These are phyloP conservation scores for Candida ulmi DNA, from an alignment of 805 yeast species.

Conservation along the genomic window DNA sequence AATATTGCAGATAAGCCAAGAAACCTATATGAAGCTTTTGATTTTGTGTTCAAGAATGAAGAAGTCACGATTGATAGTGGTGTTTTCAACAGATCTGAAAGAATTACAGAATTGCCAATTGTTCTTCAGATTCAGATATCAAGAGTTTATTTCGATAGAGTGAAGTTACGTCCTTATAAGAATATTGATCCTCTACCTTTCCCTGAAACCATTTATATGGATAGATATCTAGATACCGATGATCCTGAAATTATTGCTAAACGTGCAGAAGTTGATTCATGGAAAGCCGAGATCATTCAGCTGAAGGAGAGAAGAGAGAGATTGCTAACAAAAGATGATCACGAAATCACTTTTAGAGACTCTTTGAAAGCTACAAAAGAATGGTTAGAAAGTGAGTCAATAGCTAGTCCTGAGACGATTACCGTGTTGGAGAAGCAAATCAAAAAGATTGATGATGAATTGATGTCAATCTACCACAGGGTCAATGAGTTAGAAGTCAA, in stretches of 20 bases:
- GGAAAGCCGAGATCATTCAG: constrained; percentile 51
- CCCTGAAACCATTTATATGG: constrained; percentile 73
- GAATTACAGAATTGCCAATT: constrained; percentile 69
- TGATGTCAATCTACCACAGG: constrained; percentile 34
- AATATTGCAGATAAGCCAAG: constrained; percentile 86
- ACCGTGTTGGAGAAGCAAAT: constrained; percentile 43
- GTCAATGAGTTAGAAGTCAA: constrained; percentile 39
- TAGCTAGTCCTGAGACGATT: constrained; percentile 42
- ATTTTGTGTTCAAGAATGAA: constrained; percentile 68
- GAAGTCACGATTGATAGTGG: constrained; percentile 67
- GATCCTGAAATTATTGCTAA: constrained; percentile 45
- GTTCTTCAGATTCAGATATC: constrained; percentile 90
- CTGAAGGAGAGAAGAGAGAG: constrained; percentile 38
- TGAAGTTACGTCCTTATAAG: constrained; percentile 68
- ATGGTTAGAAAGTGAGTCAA: constrained; percentile 40
- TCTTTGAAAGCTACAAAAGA: constrained; percentile 51
- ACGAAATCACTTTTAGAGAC: constrained; percentile 44
- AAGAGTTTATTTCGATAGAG: constrained; percentile 85
- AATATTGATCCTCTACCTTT: constrained; percentile 79
- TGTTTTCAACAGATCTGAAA: constrained; percentile 64
- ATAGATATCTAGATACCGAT: constrained; percentile 74
- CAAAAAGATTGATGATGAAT: constrained; percentile 38
- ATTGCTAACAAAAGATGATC: constrained; percentile 41
- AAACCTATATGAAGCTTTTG: constrained; percentile 86
- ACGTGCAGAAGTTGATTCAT: constrained; percentile 47